Conservation (phyloP, 2,329 filamentous ascomycete genomes). For the Aspergillus piperis region DNA sequence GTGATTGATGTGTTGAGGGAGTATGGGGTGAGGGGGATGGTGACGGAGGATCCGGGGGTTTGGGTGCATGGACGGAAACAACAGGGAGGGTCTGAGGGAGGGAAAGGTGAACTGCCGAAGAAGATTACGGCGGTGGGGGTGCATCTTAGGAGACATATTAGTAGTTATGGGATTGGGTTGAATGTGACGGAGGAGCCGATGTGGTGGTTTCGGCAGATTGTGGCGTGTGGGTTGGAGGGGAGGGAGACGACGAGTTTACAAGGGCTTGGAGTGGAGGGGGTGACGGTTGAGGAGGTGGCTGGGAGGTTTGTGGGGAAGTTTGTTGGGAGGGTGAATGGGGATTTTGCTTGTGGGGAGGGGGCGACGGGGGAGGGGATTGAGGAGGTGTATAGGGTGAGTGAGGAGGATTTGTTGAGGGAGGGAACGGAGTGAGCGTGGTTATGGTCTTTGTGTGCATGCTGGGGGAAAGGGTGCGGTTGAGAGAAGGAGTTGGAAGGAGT, state of each 20-base stretch:
- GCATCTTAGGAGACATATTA: constrained; percentile 82
- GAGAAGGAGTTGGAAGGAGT: not conserved
- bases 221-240: constrained; percentile 84
- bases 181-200: constrained; percentile 58
- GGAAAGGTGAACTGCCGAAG: constrained; percentile 20
- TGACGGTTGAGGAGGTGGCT: constrained; percentile 42
- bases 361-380: constrained; percentile 40
- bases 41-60: constrained; percentile 78
- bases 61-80: constrained; percentile 57
- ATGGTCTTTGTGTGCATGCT: not conserved
- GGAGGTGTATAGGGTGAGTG: constrained; percentile 40
- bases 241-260: constrained; percentile 75
- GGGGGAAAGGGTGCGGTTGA: not conserved
- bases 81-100: not conserved
- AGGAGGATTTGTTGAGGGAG: constrained; percentile 32
- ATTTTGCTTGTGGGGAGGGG: constrained; percentile 35
- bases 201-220: constrained; percentile 71
- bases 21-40: constrained; percentile 64
- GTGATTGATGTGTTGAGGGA: constrained; percentile 66
- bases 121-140: constrained; percentile 93
- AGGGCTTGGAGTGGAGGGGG: constrained; percentile 47
- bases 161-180: constrained; percentile 79
- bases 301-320: constrained; percentile 40
- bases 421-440: not conserved
- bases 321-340: constrained; percentile 40